A percentile compares a stretch with the other conserved stretches of the same genome.
Conservation (phyloP, 2,329 filamentous ascomycete species). For the Cladosporium sp. region DNA sequence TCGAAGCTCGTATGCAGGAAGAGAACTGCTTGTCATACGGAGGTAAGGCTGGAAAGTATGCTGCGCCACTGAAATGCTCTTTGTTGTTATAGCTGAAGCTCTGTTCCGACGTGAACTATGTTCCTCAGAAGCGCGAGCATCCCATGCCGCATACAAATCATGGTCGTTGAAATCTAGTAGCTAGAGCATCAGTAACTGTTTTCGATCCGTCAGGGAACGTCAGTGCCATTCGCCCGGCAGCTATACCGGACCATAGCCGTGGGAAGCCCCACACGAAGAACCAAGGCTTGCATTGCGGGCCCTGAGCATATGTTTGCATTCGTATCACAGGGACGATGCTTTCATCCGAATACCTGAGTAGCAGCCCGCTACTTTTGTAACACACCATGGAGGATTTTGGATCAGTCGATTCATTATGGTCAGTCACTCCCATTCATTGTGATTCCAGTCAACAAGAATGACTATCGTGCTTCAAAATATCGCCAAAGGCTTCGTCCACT, state of each 20-base stretch:
- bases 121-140: no score
- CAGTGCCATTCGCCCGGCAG: background rate
- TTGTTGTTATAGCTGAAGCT: background rate
- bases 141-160: no score
- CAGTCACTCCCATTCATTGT: background rate
- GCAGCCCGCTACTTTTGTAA: background rate
- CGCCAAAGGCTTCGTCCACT: background rate
- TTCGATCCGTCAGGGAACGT: background rate
- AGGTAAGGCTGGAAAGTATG: background rate
- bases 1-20: background rate
- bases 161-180: no score
- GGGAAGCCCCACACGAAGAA: background rate
- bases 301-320: background rate
- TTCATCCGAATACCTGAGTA: background rate
- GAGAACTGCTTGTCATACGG: background rate
- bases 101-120: no score
- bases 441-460: background rate
- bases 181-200: no score
- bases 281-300: background rate
- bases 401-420: no score
- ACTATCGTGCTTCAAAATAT: background rate
- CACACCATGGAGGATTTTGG: background rate
- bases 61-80: background rate
- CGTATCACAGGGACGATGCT: background rate
- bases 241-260: conserved; percentile 1